Percentiles rank a stretch among this genome's conserved stretches.
phyloP scores from a whole-genome alignment of 257 asterid species.

The Marsdenia floribunda region DNA sequence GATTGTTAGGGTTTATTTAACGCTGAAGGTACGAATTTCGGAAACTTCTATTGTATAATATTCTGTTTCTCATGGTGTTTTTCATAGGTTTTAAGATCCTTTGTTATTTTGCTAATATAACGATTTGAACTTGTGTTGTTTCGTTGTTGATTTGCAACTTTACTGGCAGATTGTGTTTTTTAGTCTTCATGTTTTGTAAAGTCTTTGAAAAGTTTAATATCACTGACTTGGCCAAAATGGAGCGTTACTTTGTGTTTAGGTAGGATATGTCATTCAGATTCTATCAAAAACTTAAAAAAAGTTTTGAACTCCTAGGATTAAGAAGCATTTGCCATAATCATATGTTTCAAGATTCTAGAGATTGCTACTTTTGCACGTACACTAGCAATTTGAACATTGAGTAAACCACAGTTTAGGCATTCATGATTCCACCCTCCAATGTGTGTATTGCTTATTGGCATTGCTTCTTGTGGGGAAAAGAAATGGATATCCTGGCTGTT shows the following conservation, averaged over 20 bases:
- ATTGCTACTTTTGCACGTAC: background rate
- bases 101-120: background rate
- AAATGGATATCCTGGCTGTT: background rate
- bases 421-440: background rate
- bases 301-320: background rate
- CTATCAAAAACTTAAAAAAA: background rate
- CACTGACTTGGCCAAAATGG: background rate
- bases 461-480: background rate
- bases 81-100: background rate
- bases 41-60: background rate
- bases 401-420: background rate
- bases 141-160: background rate
- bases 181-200: background rate
- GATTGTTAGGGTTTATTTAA: constrained; percentile 78
- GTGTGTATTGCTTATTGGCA: background rate
- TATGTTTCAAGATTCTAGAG: background rate
- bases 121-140: background rate
- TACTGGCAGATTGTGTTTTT: background rate
- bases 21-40: constrained; percentile 59
- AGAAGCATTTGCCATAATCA: background rate
- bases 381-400: background rate
- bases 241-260: background rate
- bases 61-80: background rate
- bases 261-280: background rate
- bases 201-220: background rate